phyloP scores from a whole-genome alignment of 2,329 filamentous ascomycete species.

The Trichoderma sp. region DNA sequence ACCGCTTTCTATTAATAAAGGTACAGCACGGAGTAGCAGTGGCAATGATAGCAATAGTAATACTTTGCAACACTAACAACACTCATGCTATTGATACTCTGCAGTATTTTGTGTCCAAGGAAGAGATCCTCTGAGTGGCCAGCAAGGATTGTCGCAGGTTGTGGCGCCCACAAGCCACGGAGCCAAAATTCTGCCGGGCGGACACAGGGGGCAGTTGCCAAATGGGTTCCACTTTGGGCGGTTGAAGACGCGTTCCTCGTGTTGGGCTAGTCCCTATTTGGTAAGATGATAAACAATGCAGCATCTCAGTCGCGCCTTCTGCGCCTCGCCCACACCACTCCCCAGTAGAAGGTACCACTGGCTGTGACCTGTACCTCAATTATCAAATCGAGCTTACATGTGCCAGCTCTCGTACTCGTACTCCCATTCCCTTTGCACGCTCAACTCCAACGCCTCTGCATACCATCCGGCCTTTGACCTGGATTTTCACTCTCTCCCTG shows the following conservation, averaged over 20 bases:
- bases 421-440: slow-evolving; percentile 2
- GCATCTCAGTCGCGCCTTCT: slow-evolving; percentile 25
- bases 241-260: slow-evolving; percentile 32
- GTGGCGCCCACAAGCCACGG: neutral
- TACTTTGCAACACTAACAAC: neutral
- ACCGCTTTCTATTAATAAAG: neutral
- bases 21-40: no score
- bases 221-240: slow-evolving; percentile 9
- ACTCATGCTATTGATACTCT: neutral
- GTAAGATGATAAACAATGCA: slow-evolving; percentile 39
- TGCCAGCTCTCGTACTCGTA: neutral
- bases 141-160: neutral
- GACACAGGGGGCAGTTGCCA: neutral
- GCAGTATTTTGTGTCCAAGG: neutral
- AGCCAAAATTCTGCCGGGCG: slow-evolving; percentile 10
- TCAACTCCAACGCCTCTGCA: slow-evolving; percentile 10
- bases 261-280: slow-evolving; percentile 29
- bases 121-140: neutral
- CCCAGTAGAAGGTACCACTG: neutral
- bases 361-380: neutral
- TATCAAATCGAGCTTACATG: slow-evolving; percentile 8
- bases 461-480: slow-evolving; percentile 19
- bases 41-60: neutral
- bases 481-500: slow-evolving; percentile 10
- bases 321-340: neutral